Base-by-base conservation (phyloP, 805 yeast species). In the Metschnikowia colocasiae region DNA sequence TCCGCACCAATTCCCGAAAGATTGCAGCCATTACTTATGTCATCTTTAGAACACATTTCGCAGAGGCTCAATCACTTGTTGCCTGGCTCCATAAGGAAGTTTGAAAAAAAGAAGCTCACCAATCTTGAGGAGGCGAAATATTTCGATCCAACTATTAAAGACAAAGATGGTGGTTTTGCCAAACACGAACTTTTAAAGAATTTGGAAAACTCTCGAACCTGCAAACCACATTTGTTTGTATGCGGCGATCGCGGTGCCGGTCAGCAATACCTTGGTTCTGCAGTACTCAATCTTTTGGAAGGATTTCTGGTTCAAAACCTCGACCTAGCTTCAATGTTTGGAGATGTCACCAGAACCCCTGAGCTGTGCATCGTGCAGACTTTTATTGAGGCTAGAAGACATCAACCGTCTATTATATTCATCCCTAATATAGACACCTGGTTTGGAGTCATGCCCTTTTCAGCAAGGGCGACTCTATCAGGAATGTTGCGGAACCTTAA, bases 241-340 rank as follows among this genome's bases (percentile, higher is more conserved):
- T 67, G 81, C 37, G 97, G 98, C 4, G 69, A 71, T 1, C 68
- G 73, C 12, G 97, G 98, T 0, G 79, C 79, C 63, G 99, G 98
- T 1, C 97, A 91, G 59, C 85, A 81, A 53, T 90, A 92, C 61
- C 62, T 94, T 7, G 85, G 90, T 3, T 75, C 90, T 2, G 97
- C 98, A 0, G 72, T 91, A 8, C 69, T 92, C 44, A 85, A 89
- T 58, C 76, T 81, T 54, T 69, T 94, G 43, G 99, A 94, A 66
- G 96, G 97, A 0, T 88, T 84, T 58, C 92, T 89, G 59, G 83
- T 89, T 12, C 97, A 94, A 62, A 79, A 86, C 1, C 71, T 94
- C 35, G 99, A 94, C 61, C 69, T 94, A 48, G 86, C 90, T 1
- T 75, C 83, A 6, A 61, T 94, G 46, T 81, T 82, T 52, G 81